Evolutionary conservation across 306 rosid genomes (phyloP), one percentile per base, ranked within the genome.

Genomic region (Carpinus fangiana): DNA sequence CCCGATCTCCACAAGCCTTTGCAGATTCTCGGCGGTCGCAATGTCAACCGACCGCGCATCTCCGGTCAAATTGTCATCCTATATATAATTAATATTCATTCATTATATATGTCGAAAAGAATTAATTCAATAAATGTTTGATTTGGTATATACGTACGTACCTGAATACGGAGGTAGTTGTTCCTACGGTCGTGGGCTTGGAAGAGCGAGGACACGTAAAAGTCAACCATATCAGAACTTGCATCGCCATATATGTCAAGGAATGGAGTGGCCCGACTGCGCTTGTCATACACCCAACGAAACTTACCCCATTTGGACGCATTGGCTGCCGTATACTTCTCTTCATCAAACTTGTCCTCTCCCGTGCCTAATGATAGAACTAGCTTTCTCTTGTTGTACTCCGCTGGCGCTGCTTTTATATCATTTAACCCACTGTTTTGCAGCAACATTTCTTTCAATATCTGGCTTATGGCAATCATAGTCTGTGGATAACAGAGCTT

Each of bases 351-450:
- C 75, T 88, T 85, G 16, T 82, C 75, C 23, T 55, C 60, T 1
- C 89, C 91, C 0, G 89, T 88, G 23, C 89, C 91, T 38, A 88
- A 28, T 2, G 91, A 88, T 12, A 88, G 41, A 46, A 85, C 87
- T 48, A 85, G 55, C 85, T 80, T 48, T 21, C 60, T 81, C 8
- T 18, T 72, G 2, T 66, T 47, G 9, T 0, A 41, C 14, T 82
- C 82, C 73, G 52, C 73, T 8, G 82, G 46, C 73, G 52, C 73
- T 8, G 82, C 46, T 17, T 76, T 70, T 0, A 66, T 13, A 11
- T 14, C 48, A 18, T 38, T 28, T 7, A 12, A 12, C 13, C 36
- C 59, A 6, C 53, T 28, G 31, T 75, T 14, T 0, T 70, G 23
- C 65, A 47, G 7, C 75, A 46, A 66, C 0, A 70, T 76, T 48